Evolutionary conservation across 768 basidiomycete genomes (phyloP).

Genomic region (Amanita molliuscula): DNA sequence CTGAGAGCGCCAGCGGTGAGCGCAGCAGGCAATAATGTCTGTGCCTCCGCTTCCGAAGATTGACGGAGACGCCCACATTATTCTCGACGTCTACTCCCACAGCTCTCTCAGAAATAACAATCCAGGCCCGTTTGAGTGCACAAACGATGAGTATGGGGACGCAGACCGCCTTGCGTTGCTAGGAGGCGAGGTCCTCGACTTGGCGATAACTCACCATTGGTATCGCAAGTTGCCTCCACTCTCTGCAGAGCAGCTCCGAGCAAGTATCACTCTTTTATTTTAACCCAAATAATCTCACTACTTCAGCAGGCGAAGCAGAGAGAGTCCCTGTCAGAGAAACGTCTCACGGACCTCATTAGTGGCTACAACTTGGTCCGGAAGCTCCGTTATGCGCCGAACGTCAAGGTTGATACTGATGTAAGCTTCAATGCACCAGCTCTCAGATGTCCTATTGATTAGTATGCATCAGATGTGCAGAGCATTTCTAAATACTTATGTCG

Average conservation of each 20-base stretch:
- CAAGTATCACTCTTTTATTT: conserved; percentile 17
- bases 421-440: neutral
- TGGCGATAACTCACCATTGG: conserved; percentile 40
- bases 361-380: conserved; percentile 42
- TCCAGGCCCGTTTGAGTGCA: conserved; percentile 7
- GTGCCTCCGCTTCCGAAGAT: conserved; percentile 45
- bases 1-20: neutral
- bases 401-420: conserved; percentile 20
- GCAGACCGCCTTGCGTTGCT: conserved; percentile 49
- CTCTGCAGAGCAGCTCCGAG: conserved; percentile 29
- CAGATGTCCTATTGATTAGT: neutral
- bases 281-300: conserved; percentile 2
- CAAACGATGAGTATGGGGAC: conserved; percentile 44
- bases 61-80: conserved; percentile 39
- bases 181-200: conserved; percentile 40
- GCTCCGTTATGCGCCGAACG: conserved; percentile 35
- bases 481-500: conserved; percentile 52
- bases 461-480: conserved; percentile 17
- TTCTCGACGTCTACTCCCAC: conserved; percentile 52
- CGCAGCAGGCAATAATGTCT: conserved; percentile 9
- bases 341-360: neutral
- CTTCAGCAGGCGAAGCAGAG: neutral
- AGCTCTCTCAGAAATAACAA: conserved; percentile 21
- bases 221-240: conserved; percentile 36
- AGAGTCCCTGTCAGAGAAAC: conserved; percentile 3